Evolutionary conservation across 1,139 yeast genomes (phyloP).

Genomic region (Pichia sp.): DNA sequence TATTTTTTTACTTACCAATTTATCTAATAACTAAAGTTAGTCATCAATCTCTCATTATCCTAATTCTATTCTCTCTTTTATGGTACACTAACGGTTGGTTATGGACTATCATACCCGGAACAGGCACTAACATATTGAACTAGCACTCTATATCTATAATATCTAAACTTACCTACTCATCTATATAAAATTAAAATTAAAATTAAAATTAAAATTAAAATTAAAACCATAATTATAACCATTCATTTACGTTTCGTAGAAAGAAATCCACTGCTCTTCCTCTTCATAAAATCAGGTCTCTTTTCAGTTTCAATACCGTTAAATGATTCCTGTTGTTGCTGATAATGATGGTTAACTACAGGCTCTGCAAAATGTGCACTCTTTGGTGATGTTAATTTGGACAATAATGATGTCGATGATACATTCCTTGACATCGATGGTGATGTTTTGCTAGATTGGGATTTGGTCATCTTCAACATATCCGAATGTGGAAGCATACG

Average conservation of each 20-base stretch:
- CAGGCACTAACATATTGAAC: too few species aligned
- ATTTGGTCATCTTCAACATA: not conserved
- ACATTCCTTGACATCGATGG: slow-evolving; percentile 26
- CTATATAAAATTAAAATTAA: too few species aligned
- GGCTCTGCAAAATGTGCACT: slow-evolving; percentile 4
- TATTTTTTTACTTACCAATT: slow-evolving; percentile 14
- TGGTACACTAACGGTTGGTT: slow-evolving; percentile 5
- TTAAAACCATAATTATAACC: too few species aligned
- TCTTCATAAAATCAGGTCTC: not conserved
- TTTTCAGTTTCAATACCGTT: not conserved
- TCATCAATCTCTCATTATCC: not conserved
- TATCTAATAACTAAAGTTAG: slow-evolving; percentile 8
- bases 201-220: too few species aligned
- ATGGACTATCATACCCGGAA: not conserved
- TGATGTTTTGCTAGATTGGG: slow-evolving; percentile 22
- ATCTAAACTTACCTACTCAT: too few species aligned
- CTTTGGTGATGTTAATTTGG: slow-evolving; percentile 3
- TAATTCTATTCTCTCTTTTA: not conserved
- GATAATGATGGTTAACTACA: not conserved
- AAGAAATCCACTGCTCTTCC: not conserved
- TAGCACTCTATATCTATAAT: too few species aligned
- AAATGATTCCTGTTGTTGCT: not conserved
- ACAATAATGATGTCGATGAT: slow-evolving; percentile 9
- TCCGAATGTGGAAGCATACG: not conserved
- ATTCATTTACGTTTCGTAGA: not conserved